Base-by-base conservation (phyloP, 148 eudicot genomes). In the Oxyria digyna region DNA sequence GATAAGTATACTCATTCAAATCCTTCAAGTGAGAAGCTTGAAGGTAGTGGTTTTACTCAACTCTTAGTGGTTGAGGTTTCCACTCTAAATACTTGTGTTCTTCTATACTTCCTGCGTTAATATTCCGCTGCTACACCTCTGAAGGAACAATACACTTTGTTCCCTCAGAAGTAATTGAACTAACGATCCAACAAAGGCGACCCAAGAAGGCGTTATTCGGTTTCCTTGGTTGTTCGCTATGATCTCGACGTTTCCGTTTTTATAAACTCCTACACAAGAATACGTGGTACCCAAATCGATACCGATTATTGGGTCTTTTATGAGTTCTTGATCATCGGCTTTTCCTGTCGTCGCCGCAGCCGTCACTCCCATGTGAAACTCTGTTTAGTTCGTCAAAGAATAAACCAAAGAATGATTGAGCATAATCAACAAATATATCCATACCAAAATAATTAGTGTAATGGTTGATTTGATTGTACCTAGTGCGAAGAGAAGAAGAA, bases 201-300 rank as follows among this genome's bases (percentile, higher is more conserved):
- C 64, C 64, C 64, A 57, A 0, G 64, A 57, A 4, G 37, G 64
- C 18, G 64, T 57, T 17, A 57, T 57, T 0, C 64, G 37, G 35
- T 57, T 57, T 6, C 64, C 64, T 12, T 57, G 64, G n/a, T 57
- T 37, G 64, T 57, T 57, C 5, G 64, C 64, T 14, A 57, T 57
- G 64, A 57, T 57, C 35, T 57, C 64, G 6, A 57, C 64, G 64
- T 29, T 57, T 0, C 64, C 64, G 64, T 57, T 57, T 13, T 18
- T 11, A 29, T 57, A 57, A 2, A 57, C 64, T 4, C 64, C 64
- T 0, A 57, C 64, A 9, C 64, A 57, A 2, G 64, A 57, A 4
- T 57, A 57, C 33, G 64, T 57, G 8, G 64, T 57, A 2, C 64
- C 64, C 15, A 57, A 24, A 14, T 26, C 64, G 64, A 57, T 57